Conservation (phyloP, 164 flowering plant genomes). For the Cinnamomum micranthum region DNA sequence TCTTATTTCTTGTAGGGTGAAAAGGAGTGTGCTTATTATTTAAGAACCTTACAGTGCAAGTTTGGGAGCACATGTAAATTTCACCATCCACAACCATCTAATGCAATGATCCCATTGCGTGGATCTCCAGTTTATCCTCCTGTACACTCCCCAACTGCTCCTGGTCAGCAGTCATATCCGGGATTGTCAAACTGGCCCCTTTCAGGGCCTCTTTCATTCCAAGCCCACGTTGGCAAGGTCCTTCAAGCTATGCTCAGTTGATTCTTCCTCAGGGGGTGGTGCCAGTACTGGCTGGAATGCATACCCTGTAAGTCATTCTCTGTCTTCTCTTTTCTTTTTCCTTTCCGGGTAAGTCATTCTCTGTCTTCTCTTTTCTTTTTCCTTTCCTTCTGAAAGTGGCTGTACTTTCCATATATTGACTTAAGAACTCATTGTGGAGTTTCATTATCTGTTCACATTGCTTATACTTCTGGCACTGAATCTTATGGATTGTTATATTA, state of each 20-base stretch:
- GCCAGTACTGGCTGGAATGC: conserved; percentile 80
- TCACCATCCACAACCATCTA: conserved; percentile 94
- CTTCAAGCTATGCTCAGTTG: conserved; percentile 79
- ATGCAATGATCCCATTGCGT: conserved; percentile 65
- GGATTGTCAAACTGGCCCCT: conserved; percentile 66
- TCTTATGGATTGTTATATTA: neutral
- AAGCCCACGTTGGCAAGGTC: conserved; percentile 90
- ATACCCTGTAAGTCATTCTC: conserved; percentile 56
- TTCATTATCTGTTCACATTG: neutral
- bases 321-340: neutral
- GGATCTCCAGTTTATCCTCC: conserved; percentile 82
- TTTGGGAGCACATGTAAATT: conserved; percentile 92
- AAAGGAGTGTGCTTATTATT: conserved; percentile 83
- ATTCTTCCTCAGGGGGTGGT: conserved; percentile 86
- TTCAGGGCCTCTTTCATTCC: conserved; percentile 79
- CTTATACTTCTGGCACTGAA: neutral
- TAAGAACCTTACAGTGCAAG: conserved; percentile 94
- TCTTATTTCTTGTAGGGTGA: conserved; percentile 56
- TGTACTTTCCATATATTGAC: neutral
- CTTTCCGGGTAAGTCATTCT: too few relatives aligned
- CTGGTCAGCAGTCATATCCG: conserved; percentile 71
- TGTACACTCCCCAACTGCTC: conserved; percentile 67
- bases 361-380: too few relatives aligned
- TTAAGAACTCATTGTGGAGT: neutral
- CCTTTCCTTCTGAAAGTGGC: neutral